Percentiles rank a stretch among this genome's conserved stretches.
Conservation (phyloP, 306 rosid genomes). For the Cucurbita ficifolia region DNA sequence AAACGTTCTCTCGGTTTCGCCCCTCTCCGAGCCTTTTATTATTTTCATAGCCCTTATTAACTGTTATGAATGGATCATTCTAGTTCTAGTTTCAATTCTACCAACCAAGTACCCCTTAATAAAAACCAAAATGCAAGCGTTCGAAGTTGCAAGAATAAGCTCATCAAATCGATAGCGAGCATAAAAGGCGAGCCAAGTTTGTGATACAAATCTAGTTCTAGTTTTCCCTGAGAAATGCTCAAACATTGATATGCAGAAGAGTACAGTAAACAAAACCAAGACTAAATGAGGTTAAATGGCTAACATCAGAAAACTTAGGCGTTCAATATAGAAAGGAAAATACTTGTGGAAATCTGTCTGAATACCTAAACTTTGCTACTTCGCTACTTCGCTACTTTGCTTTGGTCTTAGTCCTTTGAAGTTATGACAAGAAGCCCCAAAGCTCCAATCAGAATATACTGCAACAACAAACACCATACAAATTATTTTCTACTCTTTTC, state of each 20-base stretch:
- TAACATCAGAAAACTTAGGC: neutral
- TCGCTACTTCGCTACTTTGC: constrained; percentile 1
- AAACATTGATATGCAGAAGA: neutral
- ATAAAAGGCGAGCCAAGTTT: neutral
- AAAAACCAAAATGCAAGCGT: neutral
- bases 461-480: constrained; percentile 9
- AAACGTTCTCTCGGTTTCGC: no score
- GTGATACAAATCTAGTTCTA: neutral
- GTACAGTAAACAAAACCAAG: constrained; percentile 2
- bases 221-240: neutral
- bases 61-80: no score
- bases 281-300: constrained; percentile 5
- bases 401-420: constrained; percentile 39
- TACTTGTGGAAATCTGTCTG: neutral
- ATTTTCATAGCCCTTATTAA: no score
- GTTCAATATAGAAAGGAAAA: neutral
- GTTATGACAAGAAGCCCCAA: constrained; percentile 73
- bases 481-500: neutral
- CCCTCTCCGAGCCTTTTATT: no score
- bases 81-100: neutral
- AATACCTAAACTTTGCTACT: constrained; percentile 4
- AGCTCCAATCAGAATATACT: constrained; percentile 66
- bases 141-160: neutral
- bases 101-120: neutral
- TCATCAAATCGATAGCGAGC: neutral